These are phyloP conservation scores for Hygrophorus pudorinus DNA, from an alignment of 768 basidiomycete genomes.

Conservation along the genomic window DNA sequence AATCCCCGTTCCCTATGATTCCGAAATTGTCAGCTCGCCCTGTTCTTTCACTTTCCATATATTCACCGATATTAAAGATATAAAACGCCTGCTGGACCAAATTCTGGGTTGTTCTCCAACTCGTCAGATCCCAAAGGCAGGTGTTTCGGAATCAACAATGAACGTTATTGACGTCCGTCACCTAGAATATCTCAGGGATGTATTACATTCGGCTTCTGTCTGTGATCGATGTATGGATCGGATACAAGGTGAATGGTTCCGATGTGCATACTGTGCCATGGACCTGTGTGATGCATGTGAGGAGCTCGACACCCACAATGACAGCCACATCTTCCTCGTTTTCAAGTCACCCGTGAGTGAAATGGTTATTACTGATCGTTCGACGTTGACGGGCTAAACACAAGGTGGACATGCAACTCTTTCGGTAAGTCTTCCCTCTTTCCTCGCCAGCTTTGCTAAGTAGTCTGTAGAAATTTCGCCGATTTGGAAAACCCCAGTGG, in stretches of 20 bases:
- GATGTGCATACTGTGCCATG: slow-evolving; percentile 78
- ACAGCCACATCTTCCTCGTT: slow-evolving; percentile 75
- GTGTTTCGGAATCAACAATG: not conserved
- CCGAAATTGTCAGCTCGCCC: slow-evolving; percentile 48
- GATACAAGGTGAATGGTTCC: slow-evolving; percentile 85
- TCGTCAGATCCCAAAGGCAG: slow-evolving; percentile 48
- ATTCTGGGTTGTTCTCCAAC: slow-evolving; percentile 24
- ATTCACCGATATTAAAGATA: slow-evolving; percentile 38
- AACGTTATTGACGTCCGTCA: not conserved
- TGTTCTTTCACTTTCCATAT: not conserved
- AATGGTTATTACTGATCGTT: not conserved
- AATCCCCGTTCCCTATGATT: slow-evolving; percentile 44
- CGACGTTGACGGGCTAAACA: slow-evolving; percentile 4
- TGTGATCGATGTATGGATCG: slow-evolving; percentile 82
- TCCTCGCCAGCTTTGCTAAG: slow-evolving; percentile 7
- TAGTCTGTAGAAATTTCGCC: slow-evolving; percentile 33
- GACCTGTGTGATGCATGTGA: slow-evolving; percentile 88
- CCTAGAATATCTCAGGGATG: slow-evolving; percentile 50
- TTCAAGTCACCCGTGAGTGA: slow-evolving; percentile 70
- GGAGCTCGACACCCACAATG: slow-evolving; percentile 69
- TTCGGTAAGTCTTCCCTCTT: slow-evolving; percentile 41
- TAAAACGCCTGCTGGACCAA: slow-evolving; percentile 48
- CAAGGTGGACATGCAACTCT: slow-evolving; percentile 65
- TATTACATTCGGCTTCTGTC: slow-evolving; percentile 57
- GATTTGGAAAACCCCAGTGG: slow-evolving; percentile 46